These are phyloP conservation scores for Chlamydomonas schloesseri DNA, from an alignment of 139 green algal genomes.

Conservation along the genomic window DNA sequence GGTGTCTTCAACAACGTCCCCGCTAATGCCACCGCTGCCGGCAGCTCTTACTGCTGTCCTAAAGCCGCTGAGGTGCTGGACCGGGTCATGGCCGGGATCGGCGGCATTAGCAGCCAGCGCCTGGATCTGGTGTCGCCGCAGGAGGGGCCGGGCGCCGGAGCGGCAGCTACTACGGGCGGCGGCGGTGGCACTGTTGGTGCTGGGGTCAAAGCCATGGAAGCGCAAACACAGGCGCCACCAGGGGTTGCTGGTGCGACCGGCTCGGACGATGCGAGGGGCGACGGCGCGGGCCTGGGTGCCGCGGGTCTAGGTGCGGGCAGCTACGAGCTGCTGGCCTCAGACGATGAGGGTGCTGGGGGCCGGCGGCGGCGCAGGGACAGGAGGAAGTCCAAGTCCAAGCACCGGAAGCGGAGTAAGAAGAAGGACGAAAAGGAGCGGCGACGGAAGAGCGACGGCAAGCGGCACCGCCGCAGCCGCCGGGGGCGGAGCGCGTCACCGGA, in stretches of 20 bases:
- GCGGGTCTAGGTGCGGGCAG: background rate
- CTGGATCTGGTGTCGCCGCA: background rate
- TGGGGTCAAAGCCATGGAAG: background rate
- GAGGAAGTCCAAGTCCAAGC: background rate
- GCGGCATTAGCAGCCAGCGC: background rate
- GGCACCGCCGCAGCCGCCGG: background rate
- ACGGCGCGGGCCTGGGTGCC: background rate
- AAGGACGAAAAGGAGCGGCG: background rate
- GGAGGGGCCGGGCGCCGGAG: background rate
- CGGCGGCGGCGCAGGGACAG: too few relatives aligned
- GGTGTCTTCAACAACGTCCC: too few relatives aligned
- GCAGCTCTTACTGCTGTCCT: background rate
- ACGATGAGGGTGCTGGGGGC: background rate
- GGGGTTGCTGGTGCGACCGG: background rate
- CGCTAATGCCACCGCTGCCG: too few relatives aligned
- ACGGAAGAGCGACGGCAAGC: background rate
- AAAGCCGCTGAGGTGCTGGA: background rate
- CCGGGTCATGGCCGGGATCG: background rate
- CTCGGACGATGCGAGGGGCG: background rate
- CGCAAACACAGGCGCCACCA: background rate
- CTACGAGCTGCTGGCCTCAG: constrained; percentile 31
- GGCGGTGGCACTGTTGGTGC: background rate
- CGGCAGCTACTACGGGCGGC: background rate
- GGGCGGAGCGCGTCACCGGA: background rate
- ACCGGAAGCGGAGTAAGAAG: background rate